Evolutionary conservation across 2,329 filamentous ascomycete species (phyloP).

Genomic region (Dichotomopilus funicola): DNA sequence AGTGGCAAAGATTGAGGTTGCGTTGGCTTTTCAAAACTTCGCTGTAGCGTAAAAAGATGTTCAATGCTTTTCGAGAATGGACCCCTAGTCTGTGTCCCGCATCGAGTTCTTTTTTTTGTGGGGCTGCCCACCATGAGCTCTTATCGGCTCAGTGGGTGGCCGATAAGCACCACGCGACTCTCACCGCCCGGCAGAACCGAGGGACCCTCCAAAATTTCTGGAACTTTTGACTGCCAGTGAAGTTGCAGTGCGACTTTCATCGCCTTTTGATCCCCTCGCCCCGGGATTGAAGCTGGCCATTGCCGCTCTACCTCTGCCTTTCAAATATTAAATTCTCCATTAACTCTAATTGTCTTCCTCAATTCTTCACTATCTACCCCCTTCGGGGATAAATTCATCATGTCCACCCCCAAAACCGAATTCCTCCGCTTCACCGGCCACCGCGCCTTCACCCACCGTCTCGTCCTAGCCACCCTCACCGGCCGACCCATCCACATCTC

Average conservation of each 20-base stretch:
- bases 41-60: too few species aligned
- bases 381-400: constrained; percentile 21
- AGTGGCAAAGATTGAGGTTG: too few species aligned
- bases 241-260: background rate
- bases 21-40: too few species aligned
- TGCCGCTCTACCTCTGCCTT: background rate
- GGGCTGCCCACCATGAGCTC: constrained; percentile 5
- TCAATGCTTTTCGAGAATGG: too few species aligned
- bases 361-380: too few species aligned
- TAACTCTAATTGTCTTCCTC: too few species aligned
- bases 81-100: too few species aligned
- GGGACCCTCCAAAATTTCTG: constrained; percentile 27
- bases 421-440: constrained; percentile 77
- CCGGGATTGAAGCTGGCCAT: background rate
- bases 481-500: constrained; percentile 87
- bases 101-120: constrained; percentile 14
- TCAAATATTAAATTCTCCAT: too few species aligned
- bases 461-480: constrained; percentile 85
- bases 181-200: constrained; percentile 25
- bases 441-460: constrained; percentile 72
- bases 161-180: constrained; percentile 16
- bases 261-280: background rate
- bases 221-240: background rate
- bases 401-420: constrained; percentile 43
- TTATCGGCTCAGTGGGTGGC: constrained; percentile 20